phyloP scores from a whole-genome alignment of 495 filamentous ascomycete genomes.

The Penicillium bovifimosum region DNA sequence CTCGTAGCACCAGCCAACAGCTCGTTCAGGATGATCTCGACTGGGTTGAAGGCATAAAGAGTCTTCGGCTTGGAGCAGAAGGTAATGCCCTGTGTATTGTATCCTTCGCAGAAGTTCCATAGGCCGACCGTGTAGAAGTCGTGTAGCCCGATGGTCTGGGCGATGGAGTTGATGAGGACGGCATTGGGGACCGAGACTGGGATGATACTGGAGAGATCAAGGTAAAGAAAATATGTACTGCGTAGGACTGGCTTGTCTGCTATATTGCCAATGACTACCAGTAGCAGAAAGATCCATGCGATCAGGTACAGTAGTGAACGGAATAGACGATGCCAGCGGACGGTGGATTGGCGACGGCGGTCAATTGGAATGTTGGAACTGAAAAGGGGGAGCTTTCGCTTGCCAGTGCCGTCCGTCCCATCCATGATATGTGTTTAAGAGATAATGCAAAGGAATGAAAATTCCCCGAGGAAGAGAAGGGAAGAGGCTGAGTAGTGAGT shows the following conservation, averaged over 20 bases:
- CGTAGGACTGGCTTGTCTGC: constrained; percentile 52
- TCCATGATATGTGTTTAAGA: neutral
- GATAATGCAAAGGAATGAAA: neutral
- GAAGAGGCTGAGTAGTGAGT: neutral
- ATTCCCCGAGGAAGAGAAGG: neutral
- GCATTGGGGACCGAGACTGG: constrained; percentile 69
- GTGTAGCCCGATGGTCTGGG: constrained; percentile 80
- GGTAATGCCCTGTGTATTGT: constrained; percentile 65
- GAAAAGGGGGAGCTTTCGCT: constrained; percentile 33
- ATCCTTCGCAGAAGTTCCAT: constrained; percentile 88
- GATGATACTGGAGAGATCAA: constrained; percentile 80
- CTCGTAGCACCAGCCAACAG: constrained; percentile 74
- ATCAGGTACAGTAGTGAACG: constrained; percentile 66
- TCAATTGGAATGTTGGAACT: constrained; percentile 19
- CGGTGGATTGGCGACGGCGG: constrained; percentile 26
- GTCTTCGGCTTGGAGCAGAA: constrained; percentile 60
- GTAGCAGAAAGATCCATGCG: constrained; percentile 67
- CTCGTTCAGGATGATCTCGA: constrained; percentile 69
- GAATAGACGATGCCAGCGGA: constrained; percentile 41
- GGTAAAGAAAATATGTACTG: constrained; percentile 73
- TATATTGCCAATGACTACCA: constrained; percentile 72
- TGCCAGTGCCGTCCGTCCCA: constrained; percentile 12
- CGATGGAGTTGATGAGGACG: constrained; percentile 76
- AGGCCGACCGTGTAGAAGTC: constrained; percentile 93
- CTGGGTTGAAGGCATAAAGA: constrained; percentile 88